Percentiles rank a stretch among this genome's conserved stretches.
These are phyloP conservation scores for Pseudogymnoascus sp. DNA, from an alignment of 2,329 filamentous ascomycete species.

Conservation along the genomic window DNA sequence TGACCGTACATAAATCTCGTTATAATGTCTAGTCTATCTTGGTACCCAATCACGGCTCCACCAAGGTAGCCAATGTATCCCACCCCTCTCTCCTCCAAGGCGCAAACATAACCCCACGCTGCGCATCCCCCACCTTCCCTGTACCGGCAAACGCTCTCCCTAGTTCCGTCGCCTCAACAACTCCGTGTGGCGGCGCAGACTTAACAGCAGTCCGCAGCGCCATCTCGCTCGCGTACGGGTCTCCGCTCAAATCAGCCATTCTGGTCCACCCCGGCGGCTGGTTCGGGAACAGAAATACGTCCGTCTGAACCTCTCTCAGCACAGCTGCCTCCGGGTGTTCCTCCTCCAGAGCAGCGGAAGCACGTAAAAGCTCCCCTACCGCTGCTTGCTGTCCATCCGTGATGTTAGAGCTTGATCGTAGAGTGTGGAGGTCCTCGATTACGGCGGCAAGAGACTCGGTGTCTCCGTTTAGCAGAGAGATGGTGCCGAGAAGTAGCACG, in stretches of 20 bases:
- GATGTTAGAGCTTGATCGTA: conserved; percentile 62
- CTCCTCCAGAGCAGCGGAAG: conserved; percentile 56
- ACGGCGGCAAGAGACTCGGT: conserved; percentile 74
- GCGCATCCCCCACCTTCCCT: conserved; percentile 63
- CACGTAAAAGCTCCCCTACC: conserved; percentile 68
- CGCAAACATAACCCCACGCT: conserved; percentile 69
- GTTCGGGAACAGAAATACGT: conserved; percentile 74
- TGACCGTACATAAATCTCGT: neutral
- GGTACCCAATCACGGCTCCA: neutral
- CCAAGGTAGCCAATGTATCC: conserved; percentile 19
- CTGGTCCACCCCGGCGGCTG: conserved; percentile 75
- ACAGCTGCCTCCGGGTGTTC: conserved; percentile 45
- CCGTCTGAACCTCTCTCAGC: conserved; percentile 60
- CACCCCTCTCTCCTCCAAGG: conserved; percentile 54
- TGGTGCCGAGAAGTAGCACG: conserved; percentile 72
- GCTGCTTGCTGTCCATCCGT: conserved; percentile 56
- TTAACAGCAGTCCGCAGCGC: conserved; percentile 71
- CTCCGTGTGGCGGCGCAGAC: conserved; percentile 64
- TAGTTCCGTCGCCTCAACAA: conserved; percentile 61
- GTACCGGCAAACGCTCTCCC: conserved; percentile 68
- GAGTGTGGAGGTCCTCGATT: conserved; percentile 62
- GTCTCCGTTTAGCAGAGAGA: conserved; percentile 76
- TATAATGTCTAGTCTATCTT: neutral
- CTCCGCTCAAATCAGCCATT: conserved; percentile 54
- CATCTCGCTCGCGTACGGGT: conserved; percentile 55